Evolutionary conservation across 768 basidiomycete genomes (phyloP), one percentile per base, ranked within the genome.

Genomic region (Exidia glandulosa): DNA sequence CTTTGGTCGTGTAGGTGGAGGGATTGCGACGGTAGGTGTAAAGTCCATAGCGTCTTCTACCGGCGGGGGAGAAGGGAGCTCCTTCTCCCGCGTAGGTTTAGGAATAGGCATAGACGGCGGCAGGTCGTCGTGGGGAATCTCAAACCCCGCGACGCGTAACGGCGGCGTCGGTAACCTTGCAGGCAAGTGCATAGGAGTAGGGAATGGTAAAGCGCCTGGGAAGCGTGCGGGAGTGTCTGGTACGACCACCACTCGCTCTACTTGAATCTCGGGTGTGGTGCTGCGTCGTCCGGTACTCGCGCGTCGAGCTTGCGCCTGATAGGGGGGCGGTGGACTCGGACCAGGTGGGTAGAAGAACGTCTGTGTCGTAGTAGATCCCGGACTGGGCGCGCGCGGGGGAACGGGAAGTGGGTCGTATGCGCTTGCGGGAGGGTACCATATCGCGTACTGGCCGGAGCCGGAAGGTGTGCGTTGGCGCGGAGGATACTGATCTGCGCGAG

Each of bases 401-500:
- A n/a, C n/a, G n/a, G n/a, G n/a, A n/a, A n/a, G n/a, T n/a, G n/a
- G n/a, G n/a, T n/a, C n/a, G n/a, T n/a, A n/a, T n/a, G n/a, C n/a
- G n/a, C n/a, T n/a, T n/a, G n/a, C n/a, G 7, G 34, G 34, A 6
- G 41, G 41, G 3, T 45, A 45, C 41, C 41, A 45, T 2, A 45
- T 45, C 23, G 16, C 41, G 41, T 45, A 45, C 41, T 14, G 41
- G 41, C 19, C 36, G 36, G 36, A 2, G 9, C 19, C 34, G 34
- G 34, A 36, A 10, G 9, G 34, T 9, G 34, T 36, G 34, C 34
- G 34, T 16, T 16, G 34, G 47, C 19, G 50, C 3, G 50, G 14
- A 3, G 30, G 12, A 27, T 54, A 54, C 9, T 54, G 50, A 69
- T 16, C 78, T 80, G 59, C 76, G 75, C 58, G 71, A 72, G 3